Conservation (phyloP, 2,329 filamentous ascomycete species). For the Arachnomyces sp. region DNA sequence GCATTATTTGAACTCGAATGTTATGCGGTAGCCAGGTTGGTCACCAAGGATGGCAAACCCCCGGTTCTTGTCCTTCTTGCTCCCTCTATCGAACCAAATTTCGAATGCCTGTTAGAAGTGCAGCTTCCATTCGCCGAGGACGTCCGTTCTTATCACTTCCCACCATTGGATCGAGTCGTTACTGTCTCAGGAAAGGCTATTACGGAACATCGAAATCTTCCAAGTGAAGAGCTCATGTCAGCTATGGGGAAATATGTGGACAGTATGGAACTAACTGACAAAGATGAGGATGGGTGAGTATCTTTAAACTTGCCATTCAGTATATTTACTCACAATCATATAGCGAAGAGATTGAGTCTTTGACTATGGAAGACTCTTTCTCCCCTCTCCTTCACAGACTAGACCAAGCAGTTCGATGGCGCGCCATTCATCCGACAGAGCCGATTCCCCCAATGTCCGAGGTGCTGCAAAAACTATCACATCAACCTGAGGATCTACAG, state of each 20-base stretch:
- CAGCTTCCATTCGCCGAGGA: conserved; percentile 92
- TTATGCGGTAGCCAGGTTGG: conserved; percentile 78
- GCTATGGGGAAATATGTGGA: conserved; percentile 92
- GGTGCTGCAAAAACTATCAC: conserved; percentile 63
- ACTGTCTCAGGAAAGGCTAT: conserved; percentile 78
- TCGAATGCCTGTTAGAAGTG: conserved; percentile 82
- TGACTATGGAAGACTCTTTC: conserved; percentile 71
- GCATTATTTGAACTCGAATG: conserved; percentile 77
- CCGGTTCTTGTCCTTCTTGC: conserved; percentile 71
- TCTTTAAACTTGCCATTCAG: not conserved
- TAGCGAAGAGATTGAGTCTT: conserved; percentile 58
- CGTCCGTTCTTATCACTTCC: conserved; percentile 81
- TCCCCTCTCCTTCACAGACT: conserved; percentile 83
- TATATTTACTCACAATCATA: conserved; percentile 4
- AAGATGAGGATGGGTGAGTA: conserved; percentile 65
- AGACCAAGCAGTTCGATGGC: conserved; percentile 73
- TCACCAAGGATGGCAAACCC: conserved; percentile 73
- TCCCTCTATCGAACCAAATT: conserved; percentile 68
- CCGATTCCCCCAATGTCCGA: conserved; percentile 56
- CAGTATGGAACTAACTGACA: conserved; percentile 73
- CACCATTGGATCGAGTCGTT: conserved; percentile 77
- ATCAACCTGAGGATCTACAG: conserved; percentile 61
- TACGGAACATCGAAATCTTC: conserved; percentile 76
- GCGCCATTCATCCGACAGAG: conserved; percentile 66
- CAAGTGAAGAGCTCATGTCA: conserved; percentile 62